Base-by-base conservation (phyloP, 495 filamentous ascomycete genomes). In the Lentithecium fluviatile region DNA sequence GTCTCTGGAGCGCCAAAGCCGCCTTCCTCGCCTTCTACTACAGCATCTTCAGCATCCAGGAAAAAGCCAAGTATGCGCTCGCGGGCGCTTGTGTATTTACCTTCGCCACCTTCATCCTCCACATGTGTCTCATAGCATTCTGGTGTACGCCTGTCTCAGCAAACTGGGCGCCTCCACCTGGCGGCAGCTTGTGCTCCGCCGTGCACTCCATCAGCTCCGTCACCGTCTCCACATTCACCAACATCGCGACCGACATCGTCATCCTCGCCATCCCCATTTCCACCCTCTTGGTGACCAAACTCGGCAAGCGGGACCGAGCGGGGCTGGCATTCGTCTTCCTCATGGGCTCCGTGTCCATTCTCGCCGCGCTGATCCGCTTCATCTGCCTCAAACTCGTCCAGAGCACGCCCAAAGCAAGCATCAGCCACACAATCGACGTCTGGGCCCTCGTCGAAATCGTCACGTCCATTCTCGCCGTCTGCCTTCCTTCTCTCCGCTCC, bases 351-450 rank as follows among this genome's bases (percentile, higher is more conserved):
- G 57, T 74, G 42, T 68, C 62, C 13, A 74, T 74, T 23, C n/a
- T 73, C 0, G 72, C 72, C 1, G 72, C 72, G 53, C 58, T 73
- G 10, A 67, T 69, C 11, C 63, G 72, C 13, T 73, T 71, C 57
- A 52, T 66, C 0, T 67, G 64, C 37, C 64, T 74, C 10, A 50
- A 68, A 52, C 38, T 66, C 1, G 71, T 73, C 2, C 65, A 67
- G 25, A 59, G 56, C 12, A 65, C 69, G 7, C 65, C 72, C 0
- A 68, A 64, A 20, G 69, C 72, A 1, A 61, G 61, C 17, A 73
- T 74, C 20, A 72, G 71, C 13, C 72, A 73, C 54, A 73, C 72
- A 6, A 74, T 74, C 29, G 72, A 74, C 45, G 72, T 74, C 26
- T 73, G 71, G 64, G 71, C 72, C 0, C 50, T 73, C 11, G 71